Base-by-base conservation (phyloP, 345 rosid genomes). In the Bruguiera gymnorhiza region DNA sequence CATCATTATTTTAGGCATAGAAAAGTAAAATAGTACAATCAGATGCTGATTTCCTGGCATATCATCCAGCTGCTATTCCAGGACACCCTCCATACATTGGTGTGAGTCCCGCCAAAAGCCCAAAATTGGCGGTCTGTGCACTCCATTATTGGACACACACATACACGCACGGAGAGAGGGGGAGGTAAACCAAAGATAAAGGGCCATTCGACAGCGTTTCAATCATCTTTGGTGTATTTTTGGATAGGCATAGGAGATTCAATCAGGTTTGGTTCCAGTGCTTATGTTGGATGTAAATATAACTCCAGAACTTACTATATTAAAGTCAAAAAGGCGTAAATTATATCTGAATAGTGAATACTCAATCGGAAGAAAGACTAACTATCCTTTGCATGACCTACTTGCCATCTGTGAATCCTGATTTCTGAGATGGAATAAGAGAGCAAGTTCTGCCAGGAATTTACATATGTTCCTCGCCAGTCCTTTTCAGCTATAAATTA, bases 121-220 rank as follows among this genome's bases (percentile, higher is more conserved):
- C 67, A 60, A 72, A 69, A 74, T 77, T 73, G 76, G 73, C 78
- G 72, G 63, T 58, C 85, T 69, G 76, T 70, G 77, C 69, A 65
- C 71, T 67, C 75, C 69, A 79, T 79, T 79, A 84, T 84, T 84
- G 75, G 71, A 68, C 48, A 75, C 73, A 73, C 76, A 73, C 37
- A 8, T 6, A 6, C 37, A 34, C 37, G 5, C 15, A 48, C 6
- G 9, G 51, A 39, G 19, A 20, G 27, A 32, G 29, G 6, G 19
- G 15, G 37, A 62, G 66, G 39, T 6, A 16, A 39, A 10, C 48
- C 10, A 10, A 39, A 39, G 15, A 10, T 39, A 9, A 39, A 39
- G 9, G 9, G 37, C 10, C 48, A 11, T 2, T 11, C 48, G 16
- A 11, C 16, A 39, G 16, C 4, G 48, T 39, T 39, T 39, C 48